Evolutionary conservation across 768 basidiomycete genomes (phyloP), one percentile per base, ranked within the genome.

Genomic region (Amanita molliuscula): DNA sequence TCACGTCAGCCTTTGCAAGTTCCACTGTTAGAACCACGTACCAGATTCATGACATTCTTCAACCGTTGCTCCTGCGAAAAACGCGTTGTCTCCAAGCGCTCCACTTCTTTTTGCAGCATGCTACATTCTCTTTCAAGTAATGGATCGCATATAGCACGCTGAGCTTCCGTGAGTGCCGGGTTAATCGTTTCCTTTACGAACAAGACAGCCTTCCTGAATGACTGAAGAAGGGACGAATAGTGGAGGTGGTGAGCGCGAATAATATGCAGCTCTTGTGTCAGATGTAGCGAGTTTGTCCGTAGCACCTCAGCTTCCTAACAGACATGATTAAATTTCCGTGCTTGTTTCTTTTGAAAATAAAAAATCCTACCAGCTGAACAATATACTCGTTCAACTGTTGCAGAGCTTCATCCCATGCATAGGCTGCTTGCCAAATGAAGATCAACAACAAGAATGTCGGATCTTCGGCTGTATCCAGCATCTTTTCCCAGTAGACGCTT

Each of bases 201-300:
- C 1, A 54, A 15, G 33, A 82, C 71, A 2, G 76, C 67, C 55
- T 79, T 76, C 6, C 58, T 59, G 54, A 81, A 80, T 52, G 81
- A 76, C 13, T 73, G 67, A 4, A 82, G 66, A 13, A 83, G 69
- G 7, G 74, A 72, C 6, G 67, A 64, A 59, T 82, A 79, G 60
- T 79, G 76, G 3, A 83, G 67, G 28, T 76, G 71, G 53, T 82
- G 79, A 0, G 80, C 81, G 33, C 76, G 77, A 51, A 83, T 67
- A 53, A 76, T 65, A 53, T 83, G 78, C 36, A 82, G 65, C 44
- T 77, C 71, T 13, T 66, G 73, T 2, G 80, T 79, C 18, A 78
- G 67, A n/a, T 55, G 57, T 59, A 70, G 67, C 42, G 73, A 65
- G 8, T 63, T 61, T 9, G 69, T 75, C 5, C 53, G 49, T 15